Evolutionary conservation across 306 rosid genomes (phyloP).

Genomic region (Trifolium dubium): DNA sequence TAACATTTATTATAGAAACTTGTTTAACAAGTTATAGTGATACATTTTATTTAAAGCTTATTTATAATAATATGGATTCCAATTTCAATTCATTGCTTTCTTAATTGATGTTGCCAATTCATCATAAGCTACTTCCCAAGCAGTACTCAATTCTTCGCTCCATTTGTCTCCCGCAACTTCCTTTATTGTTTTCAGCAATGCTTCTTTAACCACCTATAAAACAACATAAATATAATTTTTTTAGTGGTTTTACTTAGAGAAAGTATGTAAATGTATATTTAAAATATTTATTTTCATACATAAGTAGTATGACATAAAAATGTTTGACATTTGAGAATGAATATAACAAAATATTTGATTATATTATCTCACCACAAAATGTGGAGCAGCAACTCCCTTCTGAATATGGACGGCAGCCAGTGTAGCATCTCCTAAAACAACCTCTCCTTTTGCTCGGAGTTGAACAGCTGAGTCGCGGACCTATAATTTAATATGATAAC

Average conservation of each 20-base stretch:
- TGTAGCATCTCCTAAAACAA: not conserved
- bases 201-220: slow-evolving; percentile 43
- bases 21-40: not conserved
- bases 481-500: not conserved
- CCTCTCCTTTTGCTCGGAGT: slow-evolving; percentile 32
- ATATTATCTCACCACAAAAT: slow-evolving; percentile 31
- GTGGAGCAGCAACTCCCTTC: slow-evolving; percentile 27
- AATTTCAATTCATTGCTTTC: slow-evolving; percentile 28
- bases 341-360: not conserved
- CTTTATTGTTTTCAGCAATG: slow-evolving; percentile 12
- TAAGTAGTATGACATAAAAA: not conserved
- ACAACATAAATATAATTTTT: not conserved
- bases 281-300: not conserved
- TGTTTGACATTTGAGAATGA: not conserved
- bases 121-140: slow-evolving; percentile 45
- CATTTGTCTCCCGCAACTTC: slow-evolving; percentile 37
- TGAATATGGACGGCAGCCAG: slow-evolving; percentile 33
- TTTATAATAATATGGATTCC: not conserved
- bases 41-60: not conserved
- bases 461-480: slow-evolving; percentile 30
- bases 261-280: not conserved
- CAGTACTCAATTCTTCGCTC: slow-evolving; percentile 25
- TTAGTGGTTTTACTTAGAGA: not conserved
- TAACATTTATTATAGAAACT: slow-evolving; percentile 5
- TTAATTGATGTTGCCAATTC: slow-evolving; percentile 37